Percentiles rank a stretch among this genome's conserved stretches.
Evolutionary conservation across 2,329 filamentous ascomycete genomes (phyloP).

Genomic region (Phyllosticta ampelicida): DNA sequence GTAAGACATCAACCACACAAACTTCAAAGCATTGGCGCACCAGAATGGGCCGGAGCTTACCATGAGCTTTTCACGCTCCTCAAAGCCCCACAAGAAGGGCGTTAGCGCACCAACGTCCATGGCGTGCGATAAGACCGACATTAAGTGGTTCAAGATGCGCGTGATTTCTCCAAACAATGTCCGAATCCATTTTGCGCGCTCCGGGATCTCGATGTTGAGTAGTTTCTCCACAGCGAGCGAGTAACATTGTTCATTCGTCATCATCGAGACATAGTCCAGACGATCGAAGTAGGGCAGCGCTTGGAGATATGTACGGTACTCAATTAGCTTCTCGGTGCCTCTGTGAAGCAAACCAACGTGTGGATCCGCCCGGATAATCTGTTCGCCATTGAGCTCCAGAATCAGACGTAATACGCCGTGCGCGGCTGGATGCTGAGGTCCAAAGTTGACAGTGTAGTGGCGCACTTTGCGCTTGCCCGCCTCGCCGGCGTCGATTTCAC

Average conservation of each 20-base stretch:
- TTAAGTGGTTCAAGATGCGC: constrained; percentile 88
- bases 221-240: constrained; percentile 94
- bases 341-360: constrained; percentile 94
- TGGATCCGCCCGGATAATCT: constrained; percentile 91
- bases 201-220: constrained; percentile 89
- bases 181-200: constrained; percentile 92
- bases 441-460: constrained; percentile 99
- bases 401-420: constrained; percentile 97
- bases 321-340: constrained; percentile 98
- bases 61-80: constrained; percentile 99
- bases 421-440: constrained; percentile 94
- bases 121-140: constrained; percentile 93
- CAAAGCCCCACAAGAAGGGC: constrained; percentile 98
- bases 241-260: constrained; percentile 99
- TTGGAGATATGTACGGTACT: constrained; percentile 99
- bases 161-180: constrained; percentile 95
- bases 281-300: constrained; percentile 98
- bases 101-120: constrained; percentile 99
- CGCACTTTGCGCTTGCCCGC: constrained; percentile 72
- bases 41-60: constrained; percentile 42
- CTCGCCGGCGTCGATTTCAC: constrained; percentile 34
- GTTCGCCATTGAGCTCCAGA: constrained; percentile 93
- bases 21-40: not conserved
- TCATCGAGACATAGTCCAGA: constrained; percentile 98
- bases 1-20: constrained; percentile 5